phyloP scores from a whole-genome alignment of 1,139 yeast genomes.

The Saccharomyces pastorianus region DNA sequence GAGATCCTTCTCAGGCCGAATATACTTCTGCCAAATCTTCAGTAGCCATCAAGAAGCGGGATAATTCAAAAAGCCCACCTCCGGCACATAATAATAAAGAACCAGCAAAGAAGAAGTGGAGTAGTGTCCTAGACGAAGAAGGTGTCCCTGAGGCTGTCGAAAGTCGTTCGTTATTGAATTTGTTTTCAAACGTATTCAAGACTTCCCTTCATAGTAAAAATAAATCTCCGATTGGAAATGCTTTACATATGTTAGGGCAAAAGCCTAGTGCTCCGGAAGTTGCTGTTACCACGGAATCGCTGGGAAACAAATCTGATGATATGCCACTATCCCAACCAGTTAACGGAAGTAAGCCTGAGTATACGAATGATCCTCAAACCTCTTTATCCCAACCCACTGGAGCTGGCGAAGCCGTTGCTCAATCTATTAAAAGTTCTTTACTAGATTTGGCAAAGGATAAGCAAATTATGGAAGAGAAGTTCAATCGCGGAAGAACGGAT shows the following conservation, averaged over 20 bases:
- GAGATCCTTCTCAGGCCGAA: too few relatives aligned
- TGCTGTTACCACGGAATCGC: neutral
- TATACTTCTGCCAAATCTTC: too few relatives aligned
- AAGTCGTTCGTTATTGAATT: neutral
- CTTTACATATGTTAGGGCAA: neutral
- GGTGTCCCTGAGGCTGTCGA: neutral
- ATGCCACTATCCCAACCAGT: neutral
- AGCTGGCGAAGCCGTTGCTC: too few relatives aligned
- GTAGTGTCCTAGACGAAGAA: neutral
- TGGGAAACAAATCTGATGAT: neutral
- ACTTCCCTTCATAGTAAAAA: neutral
- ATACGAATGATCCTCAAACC: neutral
- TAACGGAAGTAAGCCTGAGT: neutral
- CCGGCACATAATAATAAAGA: too few relatives aligned
- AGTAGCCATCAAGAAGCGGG: too few relatives aligned
- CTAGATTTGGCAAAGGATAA: neutral
- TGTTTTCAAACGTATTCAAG: constrained; percentile 1
- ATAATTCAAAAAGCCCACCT: neutral
- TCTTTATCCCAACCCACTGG: neutral
- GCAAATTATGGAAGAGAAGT: neutral
- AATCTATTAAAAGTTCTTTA: neutral
- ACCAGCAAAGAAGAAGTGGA: too few relatives aligned
- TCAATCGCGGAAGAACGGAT: neutral
- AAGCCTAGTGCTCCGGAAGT: neutral
- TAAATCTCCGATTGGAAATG: neutral